phyloP scores from a whole-genome alignment of 768 basidiomycete species.

The Mycena rosella region DNA sequence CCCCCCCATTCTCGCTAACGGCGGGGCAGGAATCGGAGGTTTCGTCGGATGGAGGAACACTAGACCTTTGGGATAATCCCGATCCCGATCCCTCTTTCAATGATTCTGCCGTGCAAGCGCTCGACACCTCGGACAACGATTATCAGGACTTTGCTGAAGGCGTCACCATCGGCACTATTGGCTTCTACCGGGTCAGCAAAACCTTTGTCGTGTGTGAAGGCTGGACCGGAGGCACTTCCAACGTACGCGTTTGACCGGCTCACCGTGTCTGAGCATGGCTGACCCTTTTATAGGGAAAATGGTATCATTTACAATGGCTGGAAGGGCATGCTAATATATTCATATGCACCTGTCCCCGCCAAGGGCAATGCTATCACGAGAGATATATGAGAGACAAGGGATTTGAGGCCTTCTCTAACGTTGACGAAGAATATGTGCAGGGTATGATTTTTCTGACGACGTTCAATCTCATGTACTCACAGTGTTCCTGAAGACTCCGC shows the following conservation, averaged over 20 bases:
- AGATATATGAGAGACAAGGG: not conserved
- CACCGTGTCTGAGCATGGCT: no score
- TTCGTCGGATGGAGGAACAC: no score
- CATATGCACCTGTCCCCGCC: not conserved
- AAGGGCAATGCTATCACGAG: not conserved
- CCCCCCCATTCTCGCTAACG: no score
- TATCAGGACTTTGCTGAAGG: constrained; percentile 10
- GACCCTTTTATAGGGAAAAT: not conserved
- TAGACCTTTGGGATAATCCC: no score
- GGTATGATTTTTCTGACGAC: not conserved
- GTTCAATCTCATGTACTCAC: no score
- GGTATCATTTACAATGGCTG: constrained; percentile 7
- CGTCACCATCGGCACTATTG: not conserved
- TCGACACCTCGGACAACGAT: no score
- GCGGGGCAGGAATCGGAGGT: no score
- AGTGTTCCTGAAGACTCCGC: not conserved
- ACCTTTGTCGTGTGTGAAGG: constrained; percentile 4
- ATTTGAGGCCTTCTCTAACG: not conserved
- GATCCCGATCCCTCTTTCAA: no score
- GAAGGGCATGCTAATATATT: not conserved
- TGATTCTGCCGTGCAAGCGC: no score
- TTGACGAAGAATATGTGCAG: not conserved
- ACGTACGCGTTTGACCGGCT: no score
- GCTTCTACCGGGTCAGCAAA: constrained; percentile 3
- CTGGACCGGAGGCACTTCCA: not conserved